Conservation (phyloP, 495 filamentous ascomycete species). For the Neurospora sp. region DNA sequence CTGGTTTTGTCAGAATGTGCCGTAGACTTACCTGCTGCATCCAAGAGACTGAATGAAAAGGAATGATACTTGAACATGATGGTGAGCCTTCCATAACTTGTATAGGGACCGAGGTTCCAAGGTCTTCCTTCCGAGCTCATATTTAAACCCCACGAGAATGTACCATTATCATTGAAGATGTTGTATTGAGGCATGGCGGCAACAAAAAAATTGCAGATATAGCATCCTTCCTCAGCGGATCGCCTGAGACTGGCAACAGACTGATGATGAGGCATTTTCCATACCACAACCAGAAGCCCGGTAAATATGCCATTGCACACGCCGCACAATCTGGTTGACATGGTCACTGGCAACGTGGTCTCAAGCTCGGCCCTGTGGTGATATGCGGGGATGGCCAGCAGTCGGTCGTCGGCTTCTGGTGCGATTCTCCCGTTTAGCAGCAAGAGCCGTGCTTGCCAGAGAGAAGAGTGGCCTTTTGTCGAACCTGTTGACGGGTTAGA, state of each 20-base stretch:
- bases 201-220: neutral
- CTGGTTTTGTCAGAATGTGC: neutral
- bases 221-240: neutral
- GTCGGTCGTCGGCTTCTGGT: neutral
- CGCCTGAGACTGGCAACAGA: neutral
- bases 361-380: neutral
- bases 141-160: too few relatives aligned
- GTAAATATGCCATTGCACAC: neutral
- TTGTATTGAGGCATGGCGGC: neutral
- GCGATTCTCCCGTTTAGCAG: neutral
- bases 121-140: neutral
- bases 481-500: neutral
- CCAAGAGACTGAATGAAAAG: neutral
- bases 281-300: too few relatives aligned
- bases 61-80: accelerated
- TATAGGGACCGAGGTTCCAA: accelerated
- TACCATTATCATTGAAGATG: neutral
- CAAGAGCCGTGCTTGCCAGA: neutral
- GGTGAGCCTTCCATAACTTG: accelerated
- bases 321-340: neutral
- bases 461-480: neutral
- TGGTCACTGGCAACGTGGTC: neutral
- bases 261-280: neutral
- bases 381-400: neutral
- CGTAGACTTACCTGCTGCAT: neutral